Percentiles rank a stretch among this genome's conserved stretches.
phyloP scores from a whole-genome alignment of 371 early-diverging fungal species.

The Funneliformis caledonium region DNA sequence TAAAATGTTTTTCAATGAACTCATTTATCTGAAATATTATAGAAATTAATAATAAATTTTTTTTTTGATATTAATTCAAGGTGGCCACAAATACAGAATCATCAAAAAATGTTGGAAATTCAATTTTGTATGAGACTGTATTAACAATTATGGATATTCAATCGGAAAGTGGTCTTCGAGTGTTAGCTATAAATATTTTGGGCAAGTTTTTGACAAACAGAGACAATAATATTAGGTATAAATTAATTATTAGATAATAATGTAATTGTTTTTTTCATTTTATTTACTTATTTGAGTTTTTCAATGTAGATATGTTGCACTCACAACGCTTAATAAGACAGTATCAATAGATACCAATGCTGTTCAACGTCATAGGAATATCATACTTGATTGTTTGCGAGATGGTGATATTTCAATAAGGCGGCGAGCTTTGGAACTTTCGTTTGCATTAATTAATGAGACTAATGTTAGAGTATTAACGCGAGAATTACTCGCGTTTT shows the following conservation, averaged over 20 bases:
- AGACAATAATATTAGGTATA: conserved; percentile 95
- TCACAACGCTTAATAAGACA: conserved; percentile 91
- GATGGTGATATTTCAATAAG: conserved; percentile 97
- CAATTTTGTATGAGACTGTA: conserved; percentile 96
- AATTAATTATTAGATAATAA: not conserved
- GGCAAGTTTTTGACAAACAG: conserved; percentile 93
- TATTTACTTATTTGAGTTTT: conserved; percentile 8
- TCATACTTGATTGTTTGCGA: conserved; percentile 92
- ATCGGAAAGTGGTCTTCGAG: conserved; percentile 88
- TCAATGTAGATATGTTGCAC: conserved; percentile 83
- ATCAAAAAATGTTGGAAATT: conserved; percentile 95
- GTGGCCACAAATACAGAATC: conserved; percentile 95
- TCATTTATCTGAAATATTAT: not conserved
- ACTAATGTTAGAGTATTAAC: conserved; percentile 93
- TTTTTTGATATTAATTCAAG: conserved; percentile 41
- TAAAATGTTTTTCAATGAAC: not conserved
- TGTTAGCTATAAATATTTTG: conserved; percentile 95
- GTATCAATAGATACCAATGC: conserved; percentile 88
- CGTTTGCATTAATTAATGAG: conserved; percentile 93
- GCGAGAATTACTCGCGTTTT: conserved; percentile 88
- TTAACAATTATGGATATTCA: conserved; percentile 95
- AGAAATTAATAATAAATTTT: not conserved
- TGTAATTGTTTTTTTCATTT: not conserved
- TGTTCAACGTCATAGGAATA: conserved; percentile 96
- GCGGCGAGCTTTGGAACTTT: conserved; percentile 93